Evolutionary conservation across 2,329 filamentous ascomycete species (phyloP), one percentile per base, ranked within the genome.

Genomic region (Plectosphaerella plurivora): DNA sequence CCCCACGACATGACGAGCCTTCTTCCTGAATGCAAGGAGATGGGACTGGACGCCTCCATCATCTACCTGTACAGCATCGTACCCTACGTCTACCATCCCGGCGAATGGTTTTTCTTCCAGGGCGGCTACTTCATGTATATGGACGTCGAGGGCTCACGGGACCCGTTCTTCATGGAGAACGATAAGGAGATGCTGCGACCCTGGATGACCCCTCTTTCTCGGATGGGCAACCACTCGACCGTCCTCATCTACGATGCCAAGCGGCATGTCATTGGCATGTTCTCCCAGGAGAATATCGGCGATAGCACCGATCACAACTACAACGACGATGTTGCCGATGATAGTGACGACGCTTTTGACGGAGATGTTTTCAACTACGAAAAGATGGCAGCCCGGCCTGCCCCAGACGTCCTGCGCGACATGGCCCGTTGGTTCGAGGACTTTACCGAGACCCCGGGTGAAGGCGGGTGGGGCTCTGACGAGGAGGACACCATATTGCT

Each of bases 201-300:
- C 4, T 67, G 63, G 60, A 59, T 64, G 54, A 67, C 64, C 49
- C 55, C 62, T 6, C 51, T 65, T 12, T 63, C 60, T 1, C 22
- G 35, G 28, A n/a, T 63, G 4, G 62, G 59, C 2, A 39, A 39
- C 14, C 62, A 64, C 44, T 15, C 52, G 15, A 57, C 54, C 20
- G 52, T 59, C 14, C 56, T 67, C 10, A 50, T 67, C 3, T 67
- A 68, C 45, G 59, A 65, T 49, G 59, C 64, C 3, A 55, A 52
- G 15, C 49, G 44, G 28, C 59, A 68, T 46, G 41, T 41, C 9
- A 62, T 65, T 12, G 61, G 61, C 25, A 58, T 65, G 8, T 57
- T 53, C 9, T 51, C 52, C 10, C 54, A 55, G 20, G 44, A 48
- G 15, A 25, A 45, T 5, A 22, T 22, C 6, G 49, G 36, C 46